A percentile compares a stretch with the other conserved stretches of the same genome.
These are phyloP conservation scores for Boletus rubropictus DNA, from an alignment of 768 basidiomycete genomes.

Conservation along the genomic window DNA sequence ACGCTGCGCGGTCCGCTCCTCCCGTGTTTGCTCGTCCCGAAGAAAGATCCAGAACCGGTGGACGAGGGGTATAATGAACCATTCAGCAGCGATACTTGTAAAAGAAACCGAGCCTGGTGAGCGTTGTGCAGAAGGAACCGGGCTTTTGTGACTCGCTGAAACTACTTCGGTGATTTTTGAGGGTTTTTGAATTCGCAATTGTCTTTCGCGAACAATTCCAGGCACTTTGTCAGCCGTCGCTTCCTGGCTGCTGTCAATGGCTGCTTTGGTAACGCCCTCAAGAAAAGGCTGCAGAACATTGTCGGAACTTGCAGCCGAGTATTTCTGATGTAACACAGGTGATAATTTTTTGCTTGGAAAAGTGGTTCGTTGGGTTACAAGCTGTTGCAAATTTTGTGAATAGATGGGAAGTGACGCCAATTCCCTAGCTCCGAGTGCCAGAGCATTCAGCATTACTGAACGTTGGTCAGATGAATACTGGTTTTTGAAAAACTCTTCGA, in stretches of 20 bases:
- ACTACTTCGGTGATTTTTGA: slow-evolving; percentile 42
- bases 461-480: slow-evolving; percentile 89
- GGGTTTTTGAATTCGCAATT: slow-evolving; percentile 56
- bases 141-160: slow-evolving; percentile 17
- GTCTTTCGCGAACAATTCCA: slow-evolving; percentile 64
- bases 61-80: slow-evolving; percentile 84
- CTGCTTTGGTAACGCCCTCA: slow-evolving; percentile 54
- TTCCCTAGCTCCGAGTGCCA: slow-evolving; percentile 84
- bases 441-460: slow-evolving; percentile 75
- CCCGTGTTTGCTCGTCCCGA: slow-evolving; percentile 74
- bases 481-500: slow-evolving; percentile 91
- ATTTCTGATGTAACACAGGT: slow-evolving; percentile 61
- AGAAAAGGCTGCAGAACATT: slow-evolving; percentile 50
- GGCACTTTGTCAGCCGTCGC: slow-evolving; percentile 52
- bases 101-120: slow-evolving; percentile 35
- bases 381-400: slow-evolving; percentile 30
- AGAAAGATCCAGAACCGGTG: slow-evolving; percentile 95
- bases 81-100: slow-evolving; percentile 75
- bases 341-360: slow-evolving; percentile 87
- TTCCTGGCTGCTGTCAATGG: slow-evolving; percentile 58
- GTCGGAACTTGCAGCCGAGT: slow-evolving; percentile 42
- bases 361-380: slow-evolving; percentile 30
- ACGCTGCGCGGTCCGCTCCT: slow-evolving; percentile 60
- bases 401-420: slow-evolving; percentile 47
- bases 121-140: background rate